phyloP scores from a whole-genome alignment of 495 filamentous ascomycete species.

The Lepraria neglecta region DNA sequence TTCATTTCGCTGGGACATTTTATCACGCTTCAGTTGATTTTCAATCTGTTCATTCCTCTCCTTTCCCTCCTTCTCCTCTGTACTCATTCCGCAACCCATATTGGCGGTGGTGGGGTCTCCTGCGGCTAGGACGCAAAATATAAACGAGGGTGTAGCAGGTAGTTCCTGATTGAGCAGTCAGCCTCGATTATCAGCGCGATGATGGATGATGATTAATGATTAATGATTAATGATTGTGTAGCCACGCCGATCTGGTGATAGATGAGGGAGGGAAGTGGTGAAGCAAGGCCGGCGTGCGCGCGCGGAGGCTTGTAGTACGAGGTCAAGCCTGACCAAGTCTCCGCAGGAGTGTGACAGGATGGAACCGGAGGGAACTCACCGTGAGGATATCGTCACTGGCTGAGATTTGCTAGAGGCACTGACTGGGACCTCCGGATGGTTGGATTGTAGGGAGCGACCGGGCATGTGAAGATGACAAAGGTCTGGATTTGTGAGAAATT shows the following conservation, averaged over 20 bases:
- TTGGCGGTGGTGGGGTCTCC: slow-evolving; percentile 43
- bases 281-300: background rate
- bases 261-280: background rate
- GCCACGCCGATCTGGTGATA: background rate
- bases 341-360: background rate
- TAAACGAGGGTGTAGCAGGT: slow-evolving; percentile 4
- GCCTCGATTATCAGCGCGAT: background rate
- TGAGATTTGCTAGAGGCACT: background rate
- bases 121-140: slow-evolving; percentile 7
- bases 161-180: slow-evolving; percentile 13
- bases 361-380: background rate
- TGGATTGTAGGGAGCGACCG: background rate
- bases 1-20: slow-evolving; percentile 92
- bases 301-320: background rate
- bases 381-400: background rate
- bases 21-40: slow-evolving; percentile 92
- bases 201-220: slow-evolving; percentile 4
- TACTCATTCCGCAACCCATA: slow-evolving; percentile 99
- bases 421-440: background rate
- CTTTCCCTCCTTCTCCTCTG: slow-evolving; percentile 99
- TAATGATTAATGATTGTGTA: slow-evolving; percentile 2
- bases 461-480: slow-evolving; percentile 13
- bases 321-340: background rate
- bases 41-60: slow-evolving; percentile 98
- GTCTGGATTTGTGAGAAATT: slow-evolving; percentile 2